Evolutionary conservation across 805 yeast genomes (phyloP), one percentile per base, ranked within the genome.

Genomic region (Yarrowia keelungensis): DNA sequence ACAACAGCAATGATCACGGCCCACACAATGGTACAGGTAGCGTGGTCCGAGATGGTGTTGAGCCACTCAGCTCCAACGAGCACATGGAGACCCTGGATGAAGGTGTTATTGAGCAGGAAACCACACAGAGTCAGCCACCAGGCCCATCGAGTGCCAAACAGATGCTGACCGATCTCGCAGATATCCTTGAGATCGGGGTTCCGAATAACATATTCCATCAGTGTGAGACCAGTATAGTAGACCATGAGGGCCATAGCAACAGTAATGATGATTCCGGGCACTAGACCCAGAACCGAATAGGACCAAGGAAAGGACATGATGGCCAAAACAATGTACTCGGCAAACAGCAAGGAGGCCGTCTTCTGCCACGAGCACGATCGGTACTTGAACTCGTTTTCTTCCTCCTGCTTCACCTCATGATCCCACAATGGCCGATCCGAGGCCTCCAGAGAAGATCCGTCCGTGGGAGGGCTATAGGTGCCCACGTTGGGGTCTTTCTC

Each of bases 301-400:
- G 87, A 84, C 88, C 88, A 85, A 0, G 89, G 89, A 74, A 86
- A 86, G n/a, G 87, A 84, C 86, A 86, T 81, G 69, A 85, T 85
- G 14, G 89, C 89, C 70, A 86, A 78, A 72, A 88, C 86, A 41
- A 86, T 85, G 74, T 86, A 86, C 74, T 86, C 89, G 1, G 87
- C 83, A 71, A 86, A 84, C 66, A 86, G 76, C 49, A 86, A 79
- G n/a, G 87, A 87, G 0, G 89, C 86, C 0, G 89, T 85, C 70
- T 81, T 83, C 71, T 82, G 83, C 88, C 88, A 86, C 36, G 87
- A 81, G 71, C 88, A 85, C 22, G 82, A 78, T 62, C 84, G 76
- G 72, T 84, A 85, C 74, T 85, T 79, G 75, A 85, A 84, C 12
- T 65, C 69, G 36, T 71, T 56, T 22, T 59, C 50, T 19, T 42